Evolutionary conservation across 177 flowering plant genomes (phyloP), one percentile per base, ranked within the genome.

Genomic region (Tripterygium wilfordii): DNA sequence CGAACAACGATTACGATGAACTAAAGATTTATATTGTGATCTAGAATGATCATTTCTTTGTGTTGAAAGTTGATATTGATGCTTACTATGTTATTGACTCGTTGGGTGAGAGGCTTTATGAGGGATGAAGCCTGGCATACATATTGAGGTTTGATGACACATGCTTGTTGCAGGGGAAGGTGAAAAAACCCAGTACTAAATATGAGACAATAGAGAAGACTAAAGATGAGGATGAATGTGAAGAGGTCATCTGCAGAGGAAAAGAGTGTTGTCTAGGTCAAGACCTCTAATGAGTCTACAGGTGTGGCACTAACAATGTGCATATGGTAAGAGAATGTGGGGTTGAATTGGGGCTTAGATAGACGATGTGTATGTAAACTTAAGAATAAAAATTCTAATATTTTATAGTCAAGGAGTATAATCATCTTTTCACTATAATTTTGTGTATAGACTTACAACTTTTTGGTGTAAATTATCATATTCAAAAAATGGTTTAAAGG

Each of bases 41-140:
- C 25, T 86, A 91, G 95, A 83, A 86, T 26, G 91, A 86, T 51
- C 95, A 86, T 64, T 86, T 86, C 66, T 83, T 81, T 15, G 73
- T 83, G 51, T 29, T 86, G 69, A 80, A 67, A 59, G 71, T n/a
- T n/a, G 86, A 75, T 5, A 43, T 31, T 0, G 52, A 74, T 41
- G 84, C 74, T 9, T 74, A 32, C 46, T 82, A 72, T 43, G 55
- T 85, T 36, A 69, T 85, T 6, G 94, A 85, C 42, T 76, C 94
- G 1, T 52, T 79, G 47, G 89, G 94, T 0, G 75, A 72, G 51
- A 40, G 94, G 54, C 74, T 82, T 1, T 67, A 37, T 38, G 86
- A 80, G 38, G 86, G 82, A 7, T 82, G 88, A 63, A 60, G 65
- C 23, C 71, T 64, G 49, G 89, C 85, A 12, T 82, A 68, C 53